Evolutionary conservation across 805 yeast genomes (phyloP), one percentile per base, ranked within the genome.

Genomic region (Saccharomyces eubayanus): DNA sequence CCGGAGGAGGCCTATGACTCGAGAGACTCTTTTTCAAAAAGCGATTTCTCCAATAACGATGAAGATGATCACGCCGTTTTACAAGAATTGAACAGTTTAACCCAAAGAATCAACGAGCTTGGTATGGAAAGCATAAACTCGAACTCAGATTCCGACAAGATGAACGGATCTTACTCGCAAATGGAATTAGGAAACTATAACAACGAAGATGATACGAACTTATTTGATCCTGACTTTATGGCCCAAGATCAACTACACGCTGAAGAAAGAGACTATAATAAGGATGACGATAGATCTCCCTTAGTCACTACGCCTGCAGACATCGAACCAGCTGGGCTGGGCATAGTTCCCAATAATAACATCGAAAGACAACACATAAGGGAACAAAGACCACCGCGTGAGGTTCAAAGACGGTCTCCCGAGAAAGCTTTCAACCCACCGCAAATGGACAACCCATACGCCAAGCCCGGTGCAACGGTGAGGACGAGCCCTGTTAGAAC

Each of bases 261-360:
- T 63, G 68, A 65, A 52, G 64, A 64, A 27, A 69, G 66, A 43
- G 67, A 59, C 48, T 65, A 67, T 43, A 49, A 27, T 16, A 55
- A 47, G 52, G 62, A 53, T 57, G 62, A 53, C 57, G 62, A 31
- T 41, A 41, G 21, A 36, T 9, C 9, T 4, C 21, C 51, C 47
- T 14, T 6, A 49, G 21, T 48, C 50, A 2, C 46, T 24, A 21
- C 52, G 14, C 30, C 51, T 29, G 41, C 29, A 21, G 11, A 6
- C 24, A 16, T 16, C 20, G 21, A 36, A 36, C 4, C 43, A 1
- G 20, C 43, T 16, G 43, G 43, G 20, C 16, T 36, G 9, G 43
- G 43, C 11, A 36, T 36, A 16, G 20, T 16, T 9, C 21, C 43
- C 9, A 24, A 36, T 16, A 12, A 36, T 6, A 6, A 36, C 16